Conservation (phyloP, 345 rosid species). For the Stellera chamaejasme region DNA sequence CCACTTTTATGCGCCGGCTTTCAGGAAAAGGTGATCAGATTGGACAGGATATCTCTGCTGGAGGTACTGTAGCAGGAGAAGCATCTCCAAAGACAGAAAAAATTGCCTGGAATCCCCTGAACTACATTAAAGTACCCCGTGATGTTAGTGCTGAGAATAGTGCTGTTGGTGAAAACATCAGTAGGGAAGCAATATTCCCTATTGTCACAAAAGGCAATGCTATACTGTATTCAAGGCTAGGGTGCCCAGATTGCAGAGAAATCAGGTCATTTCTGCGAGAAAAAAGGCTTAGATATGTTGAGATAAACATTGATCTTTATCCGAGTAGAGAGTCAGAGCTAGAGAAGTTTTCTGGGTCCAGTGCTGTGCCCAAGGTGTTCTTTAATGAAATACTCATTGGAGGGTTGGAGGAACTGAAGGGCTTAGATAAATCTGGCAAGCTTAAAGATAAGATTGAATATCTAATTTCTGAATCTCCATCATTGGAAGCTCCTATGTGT, state of each 20-base stretch:
- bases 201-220: slow-evolving; percentile 57
- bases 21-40: slow-evolving; percentile 36
- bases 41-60: slow-evolving; percentile 15
- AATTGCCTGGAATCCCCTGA: slow-evolving; percentile 62
- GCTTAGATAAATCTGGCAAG: slow-evolving; percentile 51
- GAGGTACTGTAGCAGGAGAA: slow-evolving; percentile 22
- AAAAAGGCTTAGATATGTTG: slow-evolving; percentile 65
- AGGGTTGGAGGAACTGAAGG: slow-evolving; percentile 47
- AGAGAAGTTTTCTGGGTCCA: slow-evolving; percentile 56
- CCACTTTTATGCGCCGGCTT: slow-evolving; percentile 41
- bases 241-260: slow-evolving; percentile 53
- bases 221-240: slow-evolving; percentile 63
- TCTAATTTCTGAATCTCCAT: slow-evolving; percentile 47
- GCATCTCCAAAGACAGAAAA: slow-evolving; percentile 33
- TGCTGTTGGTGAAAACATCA: slow-evolving; percentile 19
- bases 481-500: slow-evolving; percentile 61
- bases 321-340: slow-evolving; percentile 67
- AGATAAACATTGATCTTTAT: slow-evolving; percentile 70
- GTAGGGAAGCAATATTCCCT: slow-evolving; percentile 28
- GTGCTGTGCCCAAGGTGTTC: slow-evolving; percentile 60
- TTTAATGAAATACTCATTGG: slow-evolving; percentile 70
- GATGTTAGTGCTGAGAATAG: slow-evolving; percentile 28
- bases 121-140: slow-evolving; percentile 39
- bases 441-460: slow-evolving; percentile 61
- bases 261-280: slow-evolving; percentile 46